Percentiles rank a stretch among this genome's conserved stretches.
Conservation (phyloP, 495 filamentous ascomycete genomes). For the Stereocaulon alpinum region DNA sequence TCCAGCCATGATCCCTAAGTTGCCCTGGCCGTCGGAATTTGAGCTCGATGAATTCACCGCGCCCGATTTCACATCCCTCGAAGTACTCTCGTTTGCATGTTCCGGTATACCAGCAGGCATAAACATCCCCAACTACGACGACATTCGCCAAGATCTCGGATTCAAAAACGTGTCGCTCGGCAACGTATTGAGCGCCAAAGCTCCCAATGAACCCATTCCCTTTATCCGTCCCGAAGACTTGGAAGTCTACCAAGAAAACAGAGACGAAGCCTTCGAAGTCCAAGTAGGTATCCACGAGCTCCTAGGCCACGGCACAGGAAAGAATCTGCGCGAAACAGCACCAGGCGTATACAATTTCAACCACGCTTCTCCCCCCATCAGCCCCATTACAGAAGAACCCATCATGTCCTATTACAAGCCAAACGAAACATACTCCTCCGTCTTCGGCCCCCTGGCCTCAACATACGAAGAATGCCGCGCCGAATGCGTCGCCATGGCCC, state of each 20-base stretch:
- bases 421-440: slow-evolving; percentile 86
- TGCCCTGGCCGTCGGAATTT: slow-evolving; percentile 82
- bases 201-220: slow-evolving; percentile 78
- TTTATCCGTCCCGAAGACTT: slow-evolving; percentile 72
- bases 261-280: slow-evolving; percentile 83
- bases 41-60: slow-evolving; percentile 93
- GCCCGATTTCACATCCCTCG: slow-evolving; percentile 85
- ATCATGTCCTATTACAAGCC: slow-evolving; percentile 83
- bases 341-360: slow-evolving; percentile 84
- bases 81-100: slow-evolving; percentile 63
- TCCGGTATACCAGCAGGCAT: slow-evolving; percentile 65
- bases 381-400: slow-evolving; percentile 65
- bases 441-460: slow-evolving; percentile 76
- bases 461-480: slow-evolving; percentile 79
- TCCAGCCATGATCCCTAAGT: slow-evolving; percentile 68
- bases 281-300: slow-evolving; percentile 94
- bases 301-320: slow-evolving; percentile 91
- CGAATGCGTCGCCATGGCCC: slow-evolving; percentile 87
- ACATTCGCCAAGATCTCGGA: slow-evolving; percentile 84
- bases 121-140: slow-evolving; percentile 84
- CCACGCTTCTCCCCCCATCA: slow-evolving; percentile 63
- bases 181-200: slow-evolving; percentile 83
- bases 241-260: slow-evolving; percentile 64
- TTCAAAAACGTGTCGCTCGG: slow-evolving; percentile 96
- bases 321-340: slow-evolving; percentile 81